Conservation (phyloP, 2,329 filamentous ascomycete species). For the Claviceps digitariae region DNA sequence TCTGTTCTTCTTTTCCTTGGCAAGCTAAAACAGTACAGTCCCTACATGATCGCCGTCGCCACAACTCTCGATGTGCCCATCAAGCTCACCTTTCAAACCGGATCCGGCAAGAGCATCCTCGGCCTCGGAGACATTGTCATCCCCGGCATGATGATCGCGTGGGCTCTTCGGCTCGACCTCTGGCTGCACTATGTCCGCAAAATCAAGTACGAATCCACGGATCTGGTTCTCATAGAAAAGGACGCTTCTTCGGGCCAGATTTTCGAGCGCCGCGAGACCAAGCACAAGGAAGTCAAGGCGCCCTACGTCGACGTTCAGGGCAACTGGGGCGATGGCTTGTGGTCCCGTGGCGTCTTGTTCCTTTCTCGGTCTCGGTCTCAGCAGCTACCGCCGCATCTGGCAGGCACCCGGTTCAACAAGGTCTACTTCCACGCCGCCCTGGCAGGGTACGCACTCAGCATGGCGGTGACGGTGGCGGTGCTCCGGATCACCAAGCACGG, state of each 20-base stretch:
- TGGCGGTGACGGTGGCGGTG: conserved; percentile 62
- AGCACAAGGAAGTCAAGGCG: conserved; percentile 35
- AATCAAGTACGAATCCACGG: conserved; percentile 31
- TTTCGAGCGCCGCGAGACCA: conserved; percentile 22
- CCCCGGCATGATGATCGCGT: conserved; percentile 77
- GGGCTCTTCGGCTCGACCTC: conserved; percentile 84
- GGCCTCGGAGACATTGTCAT: conserved; percentile 90
- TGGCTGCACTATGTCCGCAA: conserved; percentile 68
- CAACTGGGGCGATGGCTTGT: conserved; percentile 73
- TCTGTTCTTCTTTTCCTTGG: neutral
- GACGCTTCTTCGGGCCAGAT: conserved; percentile 20
- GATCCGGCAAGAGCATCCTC: conserved; percentile 64
- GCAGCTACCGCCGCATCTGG: conserved; percentile 17
- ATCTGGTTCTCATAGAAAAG: conserved; percentile 21
- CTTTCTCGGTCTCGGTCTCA: conserved; percentile 10
- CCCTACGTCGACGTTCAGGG: conserved; percentile 49
- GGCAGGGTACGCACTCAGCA: conserved; percentile 62
- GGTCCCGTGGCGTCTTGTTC: conserved; percentile 37
- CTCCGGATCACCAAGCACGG: conserved; percentile 69
- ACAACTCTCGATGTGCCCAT: conserved; percentile 84
- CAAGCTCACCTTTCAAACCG: conserved; percentile 65
- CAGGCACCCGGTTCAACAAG: conserved; percentile 53
- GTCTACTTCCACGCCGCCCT: conserved; percentile 73
- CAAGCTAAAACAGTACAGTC: conserved; percentile 26
- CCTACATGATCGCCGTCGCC: conserved; percentile 77